Percentiles rank a stretch among this genome's conserved stretches.
Evolutionary conservation across 1,284 basidiomycete genomes (phyloP).

Genomic region (Mycena sp.): DNA sequence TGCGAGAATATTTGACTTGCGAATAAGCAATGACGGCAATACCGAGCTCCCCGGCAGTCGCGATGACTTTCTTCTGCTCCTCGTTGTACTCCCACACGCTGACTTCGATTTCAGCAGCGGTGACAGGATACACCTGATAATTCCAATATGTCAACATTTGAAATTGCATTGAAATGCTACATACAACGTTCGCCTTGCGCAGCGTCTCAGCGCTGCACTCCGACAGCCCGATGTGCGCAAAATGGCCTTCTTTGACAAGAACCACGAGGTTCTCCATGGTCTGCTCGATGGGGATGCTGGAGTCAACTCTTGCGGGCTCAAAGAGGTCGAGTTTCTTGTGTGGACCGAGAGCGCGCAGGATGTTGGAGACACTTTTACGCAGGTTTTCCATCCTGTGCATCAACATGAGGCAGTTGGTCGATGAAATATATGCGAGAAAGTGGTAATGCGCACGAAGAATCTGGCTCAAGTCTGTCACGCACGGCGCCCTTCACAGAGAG

Average conservation of each 20-base stretch:
- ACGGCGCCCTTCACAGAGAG: conserved; percentile 49
- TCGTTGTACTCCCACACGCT: conserved; percentile 25
- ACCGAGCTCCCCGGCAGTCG: conserved; percentile 26
- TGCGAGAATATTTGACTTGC: conserved; percentile 18
- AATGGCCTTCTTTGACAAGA: conserved; percentile 53
- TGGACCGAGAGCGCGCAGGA: conserved; percentile 52
- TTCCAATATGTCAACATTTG: no score
- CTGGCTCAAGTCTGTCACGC: not conserved
- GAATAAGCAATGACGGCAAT: conserved; percentile 32
- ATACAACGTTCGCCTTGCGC: conserved; percentile 53
- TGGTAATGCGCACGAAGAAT: conserved; percentile 12
- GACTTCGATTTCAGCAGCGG: conserved; percentile 26
- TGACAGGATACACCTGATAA: conserved; percentile 27
- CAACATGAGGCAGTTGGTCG: not conserved
- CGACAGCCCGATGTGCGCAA: conserved; percentile 61
- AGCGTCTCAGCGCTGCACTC: conserved; percentile 62
- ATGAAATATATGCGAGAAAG: not conserved
- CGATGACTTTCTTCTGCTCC: conserved; percentile 26
- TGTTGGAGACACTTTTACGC: conserved; percentile 50
- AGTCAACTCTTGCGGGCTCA: conserved; percentile 54
- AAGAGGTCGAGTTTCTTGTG: conserved; percentile 61
- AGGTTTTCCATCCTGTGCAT: conserved; percentile 42
- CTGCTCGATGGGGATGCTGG: conserved; percentile 47
- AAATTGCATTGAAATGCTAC: not conserved
- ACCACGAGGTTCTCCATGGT: conserved; percentile 43